phyloP scores from a whole-genome alignment of 2,329 filamentous ascomycete genomes.

The Chlorencoelia australis region DNA sequence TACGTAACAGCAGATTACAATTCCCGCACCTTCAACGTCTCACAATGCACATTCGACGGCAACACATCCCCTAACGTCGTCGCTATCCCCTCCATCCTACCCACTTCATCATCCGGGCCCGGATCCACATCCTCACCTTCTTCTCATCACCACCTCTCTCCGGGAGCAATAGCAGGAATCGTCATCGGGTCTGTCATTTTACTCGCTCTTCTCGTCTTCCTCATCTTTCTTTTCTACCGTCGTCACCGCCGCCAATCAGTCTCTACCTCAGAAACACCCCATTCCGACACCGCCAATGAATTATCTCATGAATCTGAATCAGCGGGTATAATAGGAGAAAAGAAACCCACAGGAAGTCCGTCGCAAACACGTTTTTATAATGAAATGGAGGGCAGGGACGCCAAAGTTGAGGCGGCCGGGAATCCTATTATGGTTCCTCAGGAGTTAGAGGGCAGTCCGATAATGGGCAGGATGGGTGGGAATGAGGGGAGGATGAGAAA shows the following conservation, averaged over 20 bases:
- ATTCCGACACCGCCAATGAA: background rate
- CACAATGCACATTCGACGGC: slow-evolving; percentile 17
- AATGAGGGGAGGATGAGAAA: no score
- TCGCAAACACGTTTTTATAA: slow-evolving; percentile 7
- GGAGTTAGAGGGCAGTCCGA: no score
- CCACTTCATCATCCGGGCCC: slow-evolving; percentile 1
- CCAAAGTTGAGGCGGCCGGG: slow-evolving; percentile 17
- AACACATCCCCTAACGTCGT: slow-evolving; percentile 6
- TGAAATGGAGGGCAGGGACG: slow-evolving; percentile 13
- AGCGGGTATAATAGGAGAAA: slow-evolving; percentile 6
- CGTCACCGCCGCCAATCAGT: background rate
- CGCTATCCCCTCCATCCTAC: slow-evolving; percentile 11
- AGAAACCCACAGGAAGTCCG: slow-evolving; percentile 1
- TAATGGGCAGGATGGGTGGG: no score
- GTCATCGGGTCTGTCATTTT: slow-evolving; percentile 11
- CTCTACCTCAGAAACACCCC: slow-evolving; percentile 1
- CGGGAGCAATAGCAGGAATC: slow-evolving; percentile 17
- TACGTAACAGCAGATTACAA: slow-evolving; percentile 24
- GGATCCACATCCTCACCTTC: background rate
- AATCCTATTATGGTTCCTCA: slow-evolving; percentile 22
- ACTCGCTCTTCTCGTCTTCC: slow-evolving; percentile 7
- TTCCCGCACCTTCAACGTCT: slow-evolving; percentile 22
- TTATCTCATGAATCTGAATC: slow-evolving; percentile 13
- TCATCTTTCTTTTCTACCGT: slow-evolving; percentile 6
- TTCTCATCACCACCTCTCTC: slow-evolving; percentile 3